A percentile compares a stretch with the other conserved stretches of the same genome.
Evolutionary conservation across 164 flowering plant genomes (phyloP).

Genomic region (Protea cynaroides): DNA sequence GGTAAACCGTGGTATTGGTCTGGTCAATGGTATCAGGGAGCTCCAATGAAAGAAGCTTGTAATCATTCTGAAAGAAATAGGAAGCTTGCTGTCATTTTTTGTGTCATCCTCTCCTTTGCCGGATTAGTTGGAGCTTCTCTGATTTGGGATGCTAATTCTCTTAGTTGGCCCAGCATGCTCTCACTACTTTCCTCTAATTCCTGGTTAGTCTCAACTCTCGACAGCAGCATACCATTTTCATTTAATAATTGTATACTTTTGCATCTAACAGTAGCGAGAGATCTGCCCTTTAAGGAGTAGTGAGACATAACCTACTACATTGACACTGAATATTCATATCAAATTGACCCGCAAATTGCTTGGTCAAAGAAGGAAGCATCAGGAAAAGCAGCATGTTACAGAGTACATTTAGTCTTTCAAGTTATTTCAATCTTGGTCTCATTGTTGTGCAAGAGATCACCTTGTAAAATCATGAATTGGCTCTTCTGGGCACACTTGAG

Average conservation of each 20-base stretch:
- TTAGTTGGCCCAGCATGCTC: neutral
- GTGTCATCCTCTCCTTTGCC: neutral
- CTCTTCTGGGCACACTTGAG: neutral
- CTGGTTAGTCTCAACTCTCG: neutral
- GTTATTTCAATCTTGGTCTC: neutral
- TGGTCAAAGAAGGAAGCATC: neutral
- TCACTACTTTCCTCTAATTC: neutral
- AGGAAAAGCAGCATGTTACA: neutral
- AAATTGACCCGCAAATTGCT: neutral
- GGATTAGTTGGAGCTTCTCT: neutral
- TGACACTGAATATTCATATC: neutral
- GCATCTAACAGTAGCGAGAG: neutral
- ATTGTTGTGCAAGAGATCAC: neutral
- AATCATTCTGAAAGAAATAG: neutral
- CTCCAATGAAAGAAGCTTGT: neutral
- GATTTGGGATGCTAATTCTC: neutral
- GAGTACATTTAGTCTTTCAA: neutral
- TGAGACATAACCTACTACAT: neutral
- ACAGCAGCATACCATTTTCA: neutral
- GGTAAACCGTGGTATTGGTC: neutral
- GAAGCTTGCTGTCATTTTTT: neutral
- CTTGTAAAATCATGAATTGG: neutral
- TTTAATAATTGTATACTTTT: neutral
- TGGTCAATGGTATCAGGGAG: neutral
- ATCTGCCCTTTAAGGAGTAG: neutral